Conservation (phyloP, 2,329 filamentous ascomycete species). For the Dactylellina sp. region DNA sequence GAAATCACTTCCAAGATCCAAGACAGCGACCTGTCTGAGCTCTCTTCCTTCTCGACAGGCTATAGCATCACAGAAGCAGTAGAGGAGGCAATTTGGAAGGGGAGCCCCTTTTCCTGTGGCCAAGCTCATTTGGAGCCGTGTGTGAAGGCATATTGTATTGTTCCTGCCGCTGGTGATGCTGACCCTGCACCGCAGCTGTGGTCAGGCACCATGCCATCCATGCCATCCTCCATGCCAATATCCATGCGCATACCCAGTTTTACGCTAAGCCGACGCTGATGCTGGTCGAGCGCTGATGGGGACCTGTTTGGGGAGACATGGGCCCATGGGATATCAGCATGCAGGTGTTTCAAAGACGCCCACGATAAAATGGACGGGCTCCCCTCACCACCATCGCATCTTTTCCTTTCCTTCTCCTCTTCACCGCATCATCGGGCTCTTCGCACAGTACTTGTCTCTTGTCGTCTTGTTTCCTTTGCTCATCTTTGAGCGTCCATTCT, state of each 20-base stretch:
- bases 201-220: conserved; percentile 1
- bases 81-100: conserved; percentile 25
- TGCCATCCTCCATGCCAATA: too few species aligned
- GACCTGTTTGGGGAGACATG: too few species aligned
- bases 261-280: too few species aligned
- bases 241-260: too few species aligned
- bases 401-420: conserved; percentile 34
- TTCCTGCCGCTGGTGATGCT: not conserved
- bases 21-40: conserved; percentile 50
- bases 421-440: conserved; percentile 44
- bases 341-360: conserved; percentile 46
- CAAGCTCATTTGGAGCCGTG: too few species aligned
- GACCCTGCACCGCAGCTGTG: not conserved
- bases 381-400: conserved; percentile 23
- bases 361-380: conserved; percentile 53
- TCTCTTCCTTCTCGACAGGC: conserved; percentile 20
- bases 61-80: too few species aligned
- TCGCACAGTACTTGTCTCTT: conserved; percentile 35
- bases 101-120: conserved; percentile 36
- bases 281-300: conserved; percentile 18
- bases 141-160: not conserved
- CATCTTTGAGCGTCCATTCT: conserved; percentile 53
- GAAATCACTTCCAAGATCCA: conserved; percentile 19
- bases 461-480: conserved; percentile 38
- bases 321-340: conserved; percentile 16